Conservation (phyloP, 2,329 filamentous ascomycete species). For the Phyllosticta capitalensis region DNA sequence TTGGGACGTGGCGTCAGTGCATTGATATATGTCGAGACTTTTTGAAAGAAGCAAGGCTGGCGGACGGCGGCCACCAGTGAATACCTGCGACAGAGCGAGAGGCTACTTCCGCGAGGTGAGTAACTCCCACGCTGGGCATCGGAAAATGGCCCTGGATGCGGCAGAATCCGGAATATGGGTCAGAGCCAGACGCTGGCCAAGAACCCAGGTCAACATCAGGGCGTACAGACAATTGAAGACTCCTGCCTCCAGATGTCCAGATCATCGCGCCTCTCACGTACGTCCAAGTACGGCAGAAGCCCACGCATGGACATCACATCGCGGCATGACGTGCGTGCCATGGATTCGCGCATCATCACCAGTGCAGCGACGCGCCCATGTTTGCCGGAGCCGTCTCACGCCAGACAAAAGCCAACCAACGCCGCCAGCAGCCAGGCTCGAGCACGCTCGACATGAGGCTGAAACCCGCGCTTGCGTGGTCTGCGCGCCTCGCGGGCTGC, state of each 20-base stretch:
- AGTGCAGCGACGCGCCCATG: too few species aligned
- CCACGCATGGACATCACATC: neutral
- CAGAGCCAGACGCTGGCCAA: too few species aligned
- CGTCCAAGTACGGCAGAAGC: neutral
- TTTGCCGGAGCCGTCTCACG: neutral
- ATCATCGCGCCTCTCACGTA: neutral
- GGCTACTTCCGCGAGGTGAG: too few species aligned
- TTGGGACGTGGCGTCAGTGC: too few species aligned
- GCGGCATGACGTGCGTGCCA: neutral
- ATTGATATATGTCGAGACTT: too few species aligned
- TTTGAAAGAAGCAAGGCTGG: too few species aligned
- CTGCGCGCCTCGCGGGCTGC: neutral
- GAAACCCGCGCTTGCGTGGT: neutral
- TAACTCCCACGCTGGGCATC: too few species aligned
- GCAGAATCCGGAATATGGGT: too few species aligned
- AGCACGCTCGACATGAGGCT: neutral
- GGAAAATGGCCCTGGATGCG: too few species aligned
- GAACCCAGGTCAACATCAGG: neutral
- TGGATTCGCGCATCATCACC: neutral
- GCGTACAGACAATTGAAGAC: neutral
- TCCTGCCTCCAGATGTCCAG: neutral
- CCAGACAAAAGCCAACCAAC: neutral
- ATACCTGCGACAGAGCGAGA: too few species aligned
- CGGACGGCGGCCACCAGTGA: too few species aligned
- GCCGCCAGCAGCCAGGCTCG: too few species aligned